Evolutionary conservation across 2,329 filamentous ascomycete genomes (phyloP).

Genomic region (Stagonosporopsis cucurbitacearum): DNA sequence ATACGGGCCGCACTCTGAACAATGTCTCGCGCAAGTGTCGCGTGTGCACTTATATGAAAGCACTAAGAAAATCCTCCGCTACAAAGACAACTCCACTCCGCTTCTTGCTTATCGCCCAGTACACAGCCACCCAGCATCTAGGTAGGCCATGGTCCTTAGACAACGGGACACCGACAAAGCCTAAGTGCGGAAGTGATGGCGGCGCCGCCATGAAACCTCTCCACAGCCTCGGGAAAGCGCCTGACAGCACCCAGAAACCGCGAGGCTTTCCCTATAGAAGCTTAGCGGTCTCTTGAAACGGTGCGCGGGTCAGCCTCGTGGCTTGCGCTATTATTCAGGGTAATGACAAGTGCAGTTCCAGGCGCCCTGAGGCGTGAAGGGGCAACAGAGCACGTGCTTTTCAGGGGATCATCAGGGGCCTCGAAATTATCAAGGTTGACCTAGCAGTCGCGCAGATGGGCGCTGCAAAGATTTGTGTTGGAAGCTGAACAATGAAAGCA

Average conservation of each 20-base stretch:
- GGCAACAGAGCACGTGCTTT: conserved; percentile 10
- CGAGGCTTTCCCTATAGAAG: not conserved
- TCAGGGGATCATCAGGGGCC: conserved; percentile 8
- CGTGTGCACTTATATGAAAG: conserved; percentile 13
- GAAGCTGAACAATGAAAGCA: not conserved
- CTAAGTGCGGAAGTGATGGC: conserved; percentile 14
- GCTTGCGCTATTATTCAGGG: conserved; percentile 12
- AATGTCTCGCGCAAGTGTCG: conserved; percentile 9
- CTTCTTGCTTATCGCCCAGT: not conserved
- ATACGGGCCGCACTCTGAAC: conserved; percentile 9
- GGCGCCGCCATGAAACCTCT: conserved; percentile 8
- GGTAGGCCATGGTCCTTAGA: conserved; percentile 1
- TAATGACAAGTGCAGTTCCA: conserved; percentile 6
- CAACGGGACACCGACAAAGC: conserved; percentile 1
- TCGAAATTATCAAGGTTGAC: not conserved
- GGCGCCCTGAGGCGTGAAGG: not conserved
- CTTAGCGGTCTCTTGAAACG: not conserved
- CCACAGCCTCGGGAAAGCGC: conserved; percentile 11
- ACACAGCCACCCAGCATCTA: conserved; percentile 4
- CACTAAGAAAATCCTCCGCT: conserved; percentile 1
- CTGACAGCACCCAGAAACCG: conserved; percentile 5
- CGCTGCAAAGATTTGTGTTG: not conserved
- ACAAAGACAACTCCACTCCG: conserved; percentile 1
- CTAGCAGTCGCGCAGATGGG: not conserved
- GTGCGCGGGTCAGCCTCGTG: not conserved